Evolutionary conservation across 2,329 filamentous ascomycete species (phyloP), one percentile per base, ranked within the genome.

Genomic region (Botrytis paeoniae): DNA sequence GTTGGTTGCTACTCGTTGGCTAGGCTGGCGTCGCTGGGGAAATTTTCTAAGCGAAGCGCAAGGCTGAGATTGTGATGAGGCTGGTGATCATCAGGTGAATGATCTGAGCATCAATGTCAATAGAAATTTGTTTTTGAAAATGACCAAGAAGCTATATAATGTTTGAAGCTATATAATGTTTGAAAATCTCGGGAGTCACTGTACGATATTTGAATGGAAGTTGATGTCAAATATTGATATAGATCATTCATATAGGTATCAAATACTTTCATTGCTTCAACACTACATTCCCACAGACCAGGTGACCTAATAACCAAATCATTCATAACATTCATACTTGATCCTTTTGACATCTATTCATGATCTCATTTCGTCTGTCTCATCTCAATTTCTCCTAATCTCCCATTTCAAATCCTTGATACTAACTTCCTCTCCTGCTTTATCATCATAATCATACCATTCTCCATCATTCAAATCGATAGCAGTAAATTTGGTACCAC

Each of bases 381-480:
- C n/a, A 25, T 45, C 63, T 76, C 60, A 81, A 70, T 79, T 81
- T 72, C 79, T 79, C 43, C 78, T 75, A 59, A 99, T 92, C 77
- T 94, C 91, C 94, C 94, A 99, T 75, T 89, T 93, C 72, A 97
- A 82, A 43, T 96, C 93, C 81, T 94, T 95, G 81, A 98, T 94
- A 82, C 93, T 96, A 64, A 98, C 95, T 82, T 98, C 95, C 68
- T 97, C 93, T 0, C 91, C 88, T 0, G 93, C 88, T 85, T 98
- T 98, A 83, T 98, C 95, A 78, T 98, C 95, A 79, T 98, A 99
- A 78, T 98, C 95, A 82, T 92, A 99, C 96, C 96, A 99, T 79
- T 99, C 96, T 39, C 93, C 95, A 41, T 99, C 96, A 0, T 86
- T 85, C 72, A 99, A 83, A 77, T 98, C 95, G 71, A 98, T 92